phyloP scores from a whole-genome alignment of 169 alveolate species.

The Cryptosporidium ubiquitum region DNA sequence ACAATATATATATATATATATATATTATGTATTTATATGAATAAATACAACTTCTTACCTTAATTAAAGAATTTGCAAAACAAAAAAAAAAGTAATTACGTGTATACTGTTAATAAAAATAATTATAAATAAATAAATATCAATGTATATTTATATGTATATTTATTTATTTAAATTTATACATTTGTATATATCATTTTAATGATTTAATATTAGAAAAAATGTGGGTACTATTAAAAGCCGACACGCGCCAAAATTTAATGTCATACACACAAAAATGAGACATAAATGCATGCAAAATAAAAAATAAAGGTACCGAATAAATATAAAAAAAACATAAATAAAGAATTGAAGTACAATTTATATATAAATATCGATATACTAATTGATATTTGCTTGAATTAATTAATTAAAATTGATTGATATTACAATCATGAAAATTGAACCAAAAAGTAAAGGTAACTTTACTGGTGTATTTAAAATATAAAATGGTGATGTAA shows the following conservation, averaged over 20 bases:
- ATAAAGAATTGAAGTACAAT: not conserved
- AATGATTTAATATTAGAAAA: not conserved
- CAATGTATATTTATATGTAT: too few relatives aligned
- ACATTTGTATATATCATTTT: not conserved
- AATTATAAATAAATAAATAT: too few relatives aligned
- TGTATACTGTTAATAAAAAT: not conserved
- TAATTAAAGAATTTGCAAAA: not conserved
- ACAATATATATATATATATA: too few relatives aligned
- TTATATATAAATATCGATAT: too few relatives aligned
- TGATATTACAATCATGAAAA: conserved; percentile 7
- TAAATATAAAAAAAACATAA: not conserved
- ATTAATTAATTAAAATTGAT: conserved; percentile 1
- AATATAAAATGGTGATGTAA: conserved; percentile 65
- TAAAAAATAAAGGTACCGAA: not conserved
- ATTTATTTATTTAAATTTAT: not conserved
- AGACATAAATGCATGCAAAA: conserved; percentile 5
- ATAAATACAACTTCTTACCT: not conserved
- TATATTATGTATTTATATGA: not conserved
- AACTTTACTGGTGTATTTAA: conserved; percentile 35
- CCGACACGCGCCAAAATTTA: not conserved
- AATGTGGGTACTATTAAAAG: not conserved
- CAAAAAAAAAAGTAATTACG: not conserved
- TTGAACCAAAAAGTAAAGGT: conserved; percentile 16
- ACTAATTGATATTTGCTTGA: too few relatives aligned
- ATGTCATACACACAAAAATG: not conserved